Base-by-base conservation (phyloP, 1,284 basidiomycete species). In the Irpex lacteus region DNA sequence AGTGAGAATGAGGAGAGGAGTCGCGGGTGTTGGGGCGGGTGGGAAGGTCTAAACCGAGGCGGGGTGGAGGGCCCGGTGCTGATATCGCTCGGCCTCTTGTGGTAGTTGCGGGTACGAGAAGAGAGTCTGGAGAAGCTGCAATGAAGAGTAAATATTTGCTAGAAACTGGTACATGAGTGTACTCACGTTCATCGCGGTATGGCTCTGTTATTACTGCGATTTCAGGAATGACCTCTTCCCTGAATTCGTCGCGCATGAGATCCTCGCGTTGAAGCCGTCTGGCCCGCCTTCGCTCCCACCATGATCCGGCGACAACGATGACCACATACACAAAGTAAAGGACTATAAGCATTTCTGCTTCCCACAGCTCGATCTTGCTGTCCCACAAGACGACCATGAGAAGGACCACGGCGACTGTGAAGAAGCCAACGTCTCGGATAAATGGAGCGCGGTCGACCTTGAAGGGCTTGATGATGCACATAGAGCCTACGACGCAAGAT, bases 401-500 rank as follows among this genome's bases (percentile, higher is more conserved):
- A 11, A 94, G 71, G 6, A 80, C 69, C 47, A 98, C 89, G 0
- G 96, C 93, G 3, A 86, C 70, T 9, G 92, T 90, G 78, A 98
- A 98, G 82, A 98, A 98, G 18, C 92, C 89, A 36, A 96, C 92
- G 74, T 99, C 98, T 40, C 98, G 89, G 13, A 98, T 78, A 77
- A 99, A 98, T 0, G 94, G 89, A 47, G 83, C 81, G 0, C 82
- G 85, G 37, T 90, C 83, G 15, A 98, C 95, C 67, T 87, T 84
- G 78, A 99, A 99, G 0, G 96, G 95, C 65, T 90, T 90, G 74
- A 98, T 94, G 74, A 99, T 90, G 72, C 95, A 96, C 88, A 99
- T 98, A 15, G 92, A 92, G 5, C 97, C 97, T 2, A 94, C 96
- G 49, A 99, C 96, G 71, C 96, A 95, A 2, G 94, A 95, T 19